Percentiles rank a stretch among this genome's conserved stretches.
phyloP scores from a whole-genome alignment of 164 flowering plant genomes.

The Santalum album region DNA sequence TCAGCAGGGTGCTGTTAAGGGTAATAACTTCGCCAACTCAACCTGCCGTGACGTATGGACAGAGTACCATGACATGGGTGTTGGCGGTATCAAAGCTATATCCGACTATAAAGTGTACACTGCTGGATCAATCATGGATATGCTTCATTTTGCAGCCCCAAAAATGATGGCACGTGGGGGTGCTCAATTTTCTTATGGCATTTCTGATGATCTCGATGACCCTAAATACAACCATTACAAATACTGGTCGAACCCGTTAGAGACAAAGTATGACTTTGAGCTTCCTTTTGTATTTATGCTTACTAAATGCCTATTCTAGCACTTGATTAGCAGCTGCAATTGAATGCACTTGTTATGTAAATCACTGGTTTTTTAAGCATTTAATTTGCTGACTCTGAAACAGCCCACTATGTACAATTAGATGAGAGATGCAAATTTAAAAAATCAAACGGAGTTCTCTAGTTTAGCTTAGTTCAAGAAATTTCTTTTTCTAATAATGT shows the following conservation, averaged over 20 bases:
- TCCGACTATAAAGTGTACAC: slow-evolving; percentile 3
- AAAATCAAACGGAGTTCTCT: too few relatives aligned
- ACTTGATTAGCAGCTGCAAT: neutral
- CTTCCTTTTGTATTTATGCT: neutral
- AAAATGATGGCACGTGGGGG: slow-evolving; percentile 6
- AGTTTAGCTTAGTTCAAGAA: too few relatives aligned
- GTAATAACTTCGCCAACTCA: neutral
- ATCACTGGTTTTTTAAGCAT: too few relatives aligned
- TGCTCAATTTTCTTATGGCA: slow-evolving; percentile 5
- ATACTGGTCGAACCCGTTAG: slow-evolving; percentile 5
- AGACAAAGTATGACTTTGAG: slow-evolving; percentile 1
- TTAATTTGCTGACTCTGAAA: too few relatives aligned
- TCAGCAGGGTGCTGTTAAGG: slow-evolving; percentile 5
- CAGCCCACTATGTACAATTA: too few relatives aligned
- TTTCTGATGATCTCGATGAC: slow-evolving; percentile 2
- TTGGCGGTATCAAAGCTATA: slow-evolving; percentile 3
- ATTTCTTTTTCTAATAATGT: too few relatives aligned
- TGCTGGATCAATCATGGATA: slow-evolving; percentile 1
- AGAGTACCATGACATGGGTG: slow-evolving; percentile 5
- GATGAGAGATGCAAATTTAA: too few relatives aligned
- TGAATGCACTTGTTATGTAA: neutral
- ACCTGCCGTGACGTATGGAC: slow-evolving; percentile 4
- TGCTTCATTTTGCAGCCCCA: slow-evolving; percentile 2
- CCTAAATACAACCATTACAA: slow-evolving; percentile 5
- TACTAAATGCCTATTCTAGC: neutral